Evolutionary conservation across 345 rosid genomes (phyloP), one percentile per base, ranked within the genome.

Genomic region (Euphorbia tirucalli): DNA sequence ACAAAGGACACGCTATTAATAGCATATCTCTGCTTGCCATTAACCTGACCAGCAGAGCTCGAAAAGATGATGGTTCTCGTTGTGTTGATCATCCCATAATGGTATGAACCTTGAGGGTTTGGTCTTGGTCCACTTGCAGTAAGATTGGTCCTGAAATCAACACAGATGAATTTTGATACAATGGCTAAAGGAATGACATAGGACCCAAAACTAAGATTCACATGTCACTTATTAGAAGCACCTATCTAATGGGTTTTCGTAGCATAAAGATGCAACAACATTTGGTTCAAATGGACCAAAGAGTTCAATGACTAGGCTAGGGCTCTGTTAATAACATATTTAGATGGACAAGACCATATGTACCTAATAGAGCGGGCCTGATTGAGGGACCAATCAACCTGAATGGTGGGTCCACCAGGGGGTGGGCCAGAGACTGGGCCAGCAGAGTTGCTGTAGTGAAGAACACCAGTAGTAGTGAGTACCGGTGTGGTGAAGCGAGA

Each of bases 101-200:
- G 97, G 83, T 92, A 95, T 0, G 98, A 94, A 11, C 98, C 98
- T 83, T 94, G 98, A 2, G 98, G 98, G 79, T 95, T 95, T 3
- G 99, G 97, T 54, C 99, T 85, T 0, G 97, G 97, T 30, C 93
- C 99, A 71, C 97, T 95, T 14, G 99, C 97, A 0, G 99, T 90
- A 59, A 95, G 85, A 70, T 95, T 95, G 84, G 96, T 81, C 81
- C 98, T 91, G 88, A 66, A 81, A 71, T 9, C 11, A 61, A 14
- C 61, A 32, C 59, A 65, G 27, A 7, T 3, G 19, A 32, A 41
- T 61, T 61, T 32, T 22, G 25, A 41, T 6, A 41, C 44, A 41
- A 61, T 19, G 1, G n/a, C 21, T 11, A n/a, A 7, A 8, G 3
- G 37, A 21, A n/a, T 21, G 49, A 39, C 10, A 41, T 6, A 30